These are phyloP conservation scores for Nakazawaea wickerhamii DNA, from an alignment of 805 yeast genomes.

Conservation along the genomic window DNA sequence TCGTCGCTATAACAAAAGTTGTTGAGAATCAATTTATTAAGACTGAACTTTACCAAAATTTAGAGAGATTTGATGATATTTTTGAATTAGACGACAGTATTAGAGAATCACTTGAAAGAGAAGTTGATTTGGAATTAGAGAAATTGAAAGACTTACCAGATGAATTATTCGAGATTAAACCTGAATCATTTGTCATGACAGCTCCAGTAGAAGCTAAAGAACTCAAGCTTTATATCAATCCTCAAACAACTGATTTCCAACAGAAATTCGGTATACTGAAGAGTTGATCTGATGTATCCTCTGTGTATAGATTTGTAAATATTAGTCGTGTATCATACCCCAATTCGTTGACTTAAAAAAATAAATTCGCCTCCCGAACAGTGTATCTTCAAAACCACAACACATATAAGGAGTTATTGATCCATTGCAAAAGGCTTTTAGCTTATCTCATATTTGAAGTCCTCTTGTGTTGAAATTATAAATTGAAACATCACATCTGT, in stretches of 20 bases:
- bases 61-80: constrained; percentile 7
- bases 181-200: constrained; percentile 9
- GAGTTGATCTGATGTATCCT: background rate
- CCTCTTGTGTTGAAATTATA: no score
- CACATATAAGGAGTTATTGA: background rate
- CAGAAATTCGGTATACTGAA: constrained; percentile 14
- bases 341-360: no score
- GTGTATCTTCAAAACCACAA: background rate
- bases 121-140: constrained; percentile 6
- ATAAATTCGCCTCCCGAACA: constrained; percentile 12
- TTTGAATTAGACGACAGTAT: constrained; percentile 7
- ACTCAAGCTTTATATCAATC: constrained; percentile 19
- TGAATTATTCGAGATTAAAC: background rate
- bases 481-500: background rate
- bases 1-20: constrained; percentile 20
- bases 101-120: constrained; percentile 3
- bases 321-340: no score
- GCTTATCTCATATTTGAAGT: no score
- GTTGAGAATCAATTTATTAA: constrained; percentile 14
- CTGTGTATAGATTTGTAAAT: no score
- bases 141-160: background rate
- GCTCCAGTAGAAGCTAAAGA: constrained; percentile 13
- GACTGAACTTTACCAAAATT: constrained; percentile 7
- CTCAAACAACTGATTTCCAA: constrained; percentile 22
- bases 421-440: no score